Percentiles rank a stretch among this genome's conserved stretches.
Conservation (phyloP, 371 early-diverging fungal genomes). For the Haplosporangium sp. region DNA sequence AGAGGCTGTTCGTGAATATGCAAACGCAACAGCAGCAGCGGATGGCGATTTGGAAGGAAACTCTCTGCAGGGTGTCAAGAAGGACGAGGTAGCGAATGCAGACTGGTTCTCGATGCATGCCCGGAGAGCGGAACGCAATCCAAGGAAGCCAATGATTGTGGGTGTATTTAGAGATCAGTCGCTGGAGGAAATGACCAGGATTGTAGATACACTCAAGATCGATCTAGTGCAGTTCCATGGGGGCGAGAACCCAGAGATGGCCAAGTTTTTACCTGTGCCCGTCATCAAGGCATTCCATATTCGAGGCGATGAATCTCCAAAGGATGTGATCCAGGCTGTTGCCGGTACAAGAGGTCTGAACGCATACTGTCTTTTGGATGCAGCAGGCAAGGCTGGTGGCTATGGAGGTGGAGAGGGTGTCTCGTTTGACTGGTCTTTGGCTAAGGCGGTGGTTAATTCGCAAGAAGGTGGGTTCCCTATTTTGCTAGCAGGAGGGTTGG, state of each 20-base stretch:
- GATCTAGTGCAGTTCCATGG: slow-evolving; percentile 97
- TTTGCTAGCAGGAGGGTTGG: slow-evolving; percentile 92
- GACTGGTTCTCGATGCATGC: slow-evolving; percentile 74
- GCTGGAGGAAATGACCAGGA: slow-evolving; percentile 77
- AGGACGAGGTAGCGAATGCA: slow-evolving; percentile 33
- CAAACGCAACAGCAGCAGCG: slow-evolving; percentile 37
- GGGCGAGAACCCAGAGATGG: slow-evolving; percentile 73
- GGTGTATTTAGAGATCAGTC: slow-evolving; percentile 94
- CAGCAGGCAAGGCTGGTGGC: slow-evolving; percentile 69
- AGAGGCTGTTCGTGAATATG: slow-evolving; percentile 63
- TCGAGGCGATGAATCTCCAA: slow-evolving; percentile 58
- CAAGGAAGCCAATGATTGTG: slow-evolving; percentile 82
- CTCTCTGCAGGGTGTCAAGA: background rate
- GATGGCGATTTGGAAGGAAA: slow-evolving; percentile 15
- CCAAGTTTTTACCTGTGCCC: slow-evolving; percentile 80
- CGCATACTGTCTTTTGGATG: slow-evolving; percentile 77
- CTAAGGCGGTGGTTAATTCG: slow-evolving; percentile 64
- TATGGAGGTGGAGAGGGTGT: slow-evolving; percentile 80
- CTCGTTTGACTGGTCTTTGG: slow-evolving; percentile 85
- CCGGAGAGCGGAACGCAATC: slow-evolving; percentile 57
- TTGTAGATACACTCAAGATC: slow-evolving; percentile 73
- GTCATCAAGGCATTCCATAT: slow-evolving; percentile 93
- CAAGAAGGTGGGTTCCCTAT: slow-evolving; percentile 68
- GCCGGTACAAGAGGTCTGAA: slow-evolving; percentile 67
- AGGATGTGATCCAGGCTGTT: slow-evolving; percentile 57